Evolutionary conservation across 306 rosid species (phyloP), one percentile per base, ranked within the genome.

Genomic region (Astragalus membranaceus): DNA sequence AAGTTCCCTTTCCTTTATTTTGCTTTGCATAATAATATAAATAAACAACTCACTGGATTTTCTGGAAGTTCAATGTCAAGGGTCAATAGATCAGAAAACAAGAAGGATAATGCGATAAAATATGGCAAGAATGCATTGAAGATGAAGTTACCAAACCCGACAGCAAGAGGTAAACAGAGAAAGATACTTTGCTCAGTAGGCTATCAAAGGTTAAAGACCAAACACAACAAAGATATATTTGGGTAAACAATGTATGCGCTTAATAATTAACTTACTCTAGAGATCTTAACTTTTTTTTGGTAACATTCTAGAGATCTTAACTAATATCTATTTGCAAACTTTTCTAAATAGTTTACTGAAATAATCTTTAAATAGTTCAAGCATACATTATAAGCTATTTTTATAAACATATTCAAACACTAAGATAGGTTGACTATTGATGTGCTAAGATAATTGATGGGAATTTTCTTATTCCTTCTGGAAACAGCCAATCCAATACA

Each of bases 71-170:
- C 23, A 20, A 20, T 20, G 23, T 20, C 23, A 20, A 20, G 23
- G 23, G 23, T 20, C 23, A 20, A 20, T 20, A 20, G 23, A 20
- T 20, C 23, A 20, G 23, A 20, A 20, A 20, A 20, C 23, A 20
- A 20, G 23, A 20, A 20, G 23, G 23, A 20, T 2, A 20, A 20
- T 20, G 23, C 23, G 23, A 20, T 0, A 35, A 35, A 35, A 35
- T 6, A 35, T 1, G 39, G 7, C 1, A 35, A 35, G 5, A 35
- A 35, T 6, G 39, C 39, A 35, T 35, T 35, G 7, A 35, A 35
- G 39, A 35, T 0, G 3, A 35, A 4, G 39, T 35, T 92, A 71
- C 29, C 54, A 79, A 20, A 82, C 37, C 13, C 60, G 10, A 26
- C 15, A 51, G 32, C 30, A 51, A 0, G 37, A 51, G n/a, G 5